Percentiles rank a stretch among this genome's conserved stretches.
Evolutionary conservation across 2,329 filamentous ascomycete species (phyloP).

Genomic region (Geoglossum cookeanum): DNA sequence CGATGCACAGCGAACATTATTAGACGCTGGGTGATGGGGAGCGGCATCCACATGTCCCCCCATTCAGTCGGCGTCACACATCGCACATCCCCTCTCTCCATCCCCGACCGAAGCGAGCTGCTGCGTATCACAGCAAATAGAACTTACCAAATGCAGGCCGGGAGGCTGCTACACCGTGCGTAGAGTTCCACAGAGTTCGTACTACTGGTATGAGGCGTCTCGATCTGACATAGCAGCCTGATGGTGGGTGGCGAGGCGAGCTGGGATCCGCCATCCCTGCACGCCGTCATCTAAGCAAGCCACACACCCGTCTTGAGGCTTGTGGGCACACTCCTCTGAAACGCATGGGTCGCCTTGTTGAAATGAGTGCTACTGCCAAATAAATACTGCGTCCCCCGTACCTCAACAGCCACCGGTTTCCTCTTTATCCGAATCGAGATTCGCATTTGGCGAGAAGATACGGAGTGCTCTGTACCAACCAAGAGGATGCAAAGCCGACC

Average conservation of each 20-base stretch:
- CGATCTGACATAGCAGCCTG: not conserved
- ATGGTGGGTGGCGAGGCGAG: not conserved
- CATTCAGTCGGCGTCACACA: not conserved
- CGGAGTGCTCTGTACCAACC: not conserved
- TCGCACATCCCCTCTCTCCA: not conserved
- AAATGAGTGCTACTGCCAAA: not conserved
- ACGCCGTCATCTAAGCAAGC: not conserved
- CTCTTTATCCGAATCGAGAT: not conserved
- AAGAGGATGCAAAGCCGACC: no score
- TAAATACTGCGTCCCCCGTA: not conserved
- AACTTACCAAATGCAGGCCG: no score
- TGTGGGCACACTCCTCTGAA: not conserved
- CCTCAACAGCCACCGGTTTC: not conserved
- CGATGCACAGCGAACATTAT: not conserved
- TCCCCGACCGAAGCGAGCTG: no score
- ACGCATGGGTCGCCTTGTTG: not conserved
- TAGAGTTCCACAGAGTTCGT: not conserved
- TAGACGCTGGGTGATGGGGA: not conserved
- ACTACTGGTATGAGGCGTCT: not conserved
- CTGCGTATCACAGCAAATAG: no score
- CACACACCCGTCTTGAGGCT: not conserved
- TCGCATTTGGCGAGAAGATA: not conserved
- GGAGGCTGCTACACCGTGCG: no score
- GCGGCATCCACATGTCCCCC: not conserved
- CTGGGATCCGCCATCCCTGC: no score